phyloP scores from a whole-genome alignment of 768 basidiomycete species.

The Suillus alpinus region DNA sequence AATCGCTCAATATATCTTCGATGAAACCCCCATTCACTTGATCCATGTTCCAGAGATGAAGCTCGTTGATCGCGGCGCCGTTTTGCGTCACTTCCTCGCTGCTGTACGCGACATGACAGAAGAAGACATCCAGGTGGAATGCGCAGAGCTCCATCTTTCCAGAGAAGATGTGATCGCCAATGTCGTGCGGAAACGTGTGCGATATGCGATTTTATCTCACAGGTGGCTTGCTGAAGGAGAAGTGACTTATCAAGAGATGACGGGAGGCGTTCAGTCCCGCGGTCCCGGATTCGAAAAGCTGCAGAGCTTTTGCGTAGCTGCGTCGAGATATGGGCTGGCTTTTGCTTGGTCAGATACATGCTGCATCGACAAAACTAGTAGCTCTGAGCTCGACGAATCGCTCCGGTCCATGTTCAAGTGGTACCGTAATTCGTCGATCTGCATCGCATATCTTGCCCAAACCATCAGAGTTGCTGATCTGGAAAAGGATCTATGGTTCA shows the following conservation, averaged over 20 bases:
- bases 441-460: constrained; percentile 8
- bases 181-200: background rate
- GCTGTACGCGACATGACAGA: background rate
- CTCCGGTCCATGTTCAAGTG: constrained; percentile 15
- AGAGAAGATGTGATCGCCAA: background rate
- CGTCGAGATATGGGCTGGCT: background rate
- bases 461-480: constrained; percentile 2
- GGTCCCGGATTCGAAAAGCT: constrained; percentile 3
- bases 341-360: constrained; percentile 11
- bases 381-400: constrained; percentile 14
- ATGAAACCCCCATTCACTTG: constrained; percentile 1
- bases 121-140: background rate
- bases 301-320: background rate
- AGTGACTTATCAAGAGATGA: constrained; percentile 5
- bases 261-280: background rate
- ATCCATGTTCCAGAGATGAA: constrained; percentile 5
- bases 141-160: background rate
- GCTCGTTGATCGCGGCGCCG: background rate
- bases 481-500: constrained; percentile 11
- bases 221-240: constrained; percentile 3
- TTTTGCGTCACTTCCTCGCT: background rate
- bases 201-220: constrained; percentile 6
- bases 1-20: background rate
- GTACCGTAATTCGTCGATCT: constrained; percentile 13
- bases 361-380: constrained; percentile 13